Percentiles rank a stretch among this genome's conserved stretches.
Evolutionary conservation across 1,139 yeast species (phyloP).

Genomic region (Barnettozyma hawaiiensis): DNA sequence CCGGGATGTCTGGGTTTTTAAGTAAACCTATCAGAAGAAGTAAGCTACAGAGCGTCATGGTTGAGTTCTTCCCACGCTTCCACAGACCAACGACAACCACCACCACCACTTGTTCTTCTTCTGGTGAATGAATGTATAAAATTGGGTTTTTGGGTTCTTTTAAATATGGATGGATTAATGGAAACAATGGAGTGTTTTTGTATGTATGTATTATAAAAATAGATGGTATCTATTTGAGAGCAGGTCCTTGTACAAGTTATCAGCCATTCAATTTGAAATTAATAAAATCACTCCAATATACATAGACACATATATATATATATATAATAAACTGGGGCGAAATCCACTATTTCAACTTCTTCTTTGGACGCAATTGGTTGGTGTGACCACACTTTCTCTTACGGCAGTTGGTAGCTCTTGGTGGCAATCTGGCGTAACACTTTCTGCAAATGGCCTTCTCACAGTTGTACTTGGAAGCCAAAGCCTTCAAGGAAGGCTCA

Average conservation of each 20-base stretch:
- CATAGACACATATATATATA: constrained; percentile 10
- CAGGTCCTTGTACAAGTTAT: background rate
- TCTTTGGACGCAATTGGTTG: constrained; percentile 99
- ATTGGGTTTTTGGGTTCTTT: background rate
- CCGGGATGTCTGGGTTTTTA: constrained; percentile 86
- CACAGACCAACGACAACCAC: constrained; percentile 1
- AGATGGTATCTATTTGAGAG: no score
- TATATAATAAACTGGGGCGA: constrained; percentile 23
- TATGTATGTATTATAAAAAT: background rate
- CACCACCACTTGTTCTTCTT: no score
- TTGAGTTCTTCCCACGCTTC: constrained; percentile 30
- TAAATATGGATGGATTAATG: background rate
- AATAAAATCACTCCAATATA: no score
- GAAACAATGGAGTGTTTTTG: no score
- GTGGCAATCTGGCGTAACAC: constrained; percentile 99
- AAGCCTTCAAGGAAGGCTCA: constrained; percentile 98
- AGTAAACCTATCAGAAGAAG: constrained; percentile 81
- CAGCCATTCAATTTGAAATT: constrained; percentile 1
- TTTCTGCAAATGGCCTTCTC: constrained; percentile 98
- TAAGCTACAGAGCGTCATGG: constrained; percentile 46
- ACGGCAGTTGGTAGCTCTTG: constrained; percentile 99
- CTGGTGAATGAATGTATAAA: constrained; percentile 2
- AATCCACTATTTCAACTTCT: constrained; percentile 90
- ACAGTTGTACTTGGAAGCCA: constrained; percentile 99
- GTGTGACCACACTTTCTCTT: constrained; percentile 99